A percentile compares a stretch with the other conserved stretches of the same genome.
Conservation (phyloP, 305 asterid species). For the Caryopteris hybrid region DNA sequence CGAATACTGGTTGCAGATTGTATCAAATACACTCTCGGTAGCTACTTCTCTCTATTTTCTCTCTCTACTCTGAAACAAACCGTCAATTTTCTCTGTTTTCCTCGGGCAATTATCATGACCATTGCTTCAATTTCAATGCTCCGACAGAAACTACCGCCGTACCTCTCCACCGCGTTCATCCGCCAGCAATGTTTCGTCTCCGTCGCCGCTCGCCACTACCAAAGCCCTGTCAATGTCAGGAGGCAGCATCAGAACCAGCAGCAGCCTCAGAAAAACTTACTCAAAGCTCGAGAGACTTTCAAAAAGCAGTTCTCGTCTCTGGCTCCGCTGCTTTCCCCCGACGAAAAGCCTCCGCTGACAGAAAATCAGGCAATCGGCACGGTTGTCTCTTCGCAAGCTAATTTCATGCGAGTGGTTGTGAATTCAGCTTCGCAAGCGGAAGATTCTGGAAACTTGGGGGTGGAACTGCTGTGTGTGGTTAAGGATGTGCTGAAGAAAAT, state of each 20-base stretch:
- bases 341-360: conserved; percentile 45
- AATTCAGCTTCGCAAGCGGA: conserved; percentile 32
- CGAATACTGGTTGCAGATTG: background rate
- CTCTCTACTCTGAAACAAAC: background rate
- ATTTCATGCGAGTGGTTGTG: conserved; percentile 94
- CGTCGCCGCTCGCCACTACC: conserved; percentile 35
- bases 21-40: background rate
- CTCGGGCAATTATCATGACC: conserved; percentile 27
- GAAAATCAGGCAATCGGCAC: conserved; percentile 76
- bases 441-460: conserved; percentile 37
- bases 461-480: conserved; percentile 83
- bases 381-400: conserved; percentile 83
- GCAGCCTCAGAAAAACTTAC: conserved; percentile 51
- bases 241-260: conserved; percentile 50
- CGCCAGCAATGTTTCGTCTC: conserved; percentile 25
- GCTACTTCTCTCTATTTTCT: background rate
- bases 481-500: conserved; percentile 89
- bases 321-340: conserved; percentile 58
- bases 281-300: conserved; percentile 67
- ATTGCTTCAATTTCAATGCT: conserved; percentile 34
- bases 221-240: conserved; percentile 40
- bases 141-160: conserved; percentile 31
- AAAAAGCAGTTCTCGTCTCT: conserved; percentile 59
- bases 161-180: conserved; percentile 25
- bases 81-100: background rate